Base-by-base conservation (phyloP, 2,329 filamentous ascomycete genomes). In the Cyanodermella asteris region DNA sequence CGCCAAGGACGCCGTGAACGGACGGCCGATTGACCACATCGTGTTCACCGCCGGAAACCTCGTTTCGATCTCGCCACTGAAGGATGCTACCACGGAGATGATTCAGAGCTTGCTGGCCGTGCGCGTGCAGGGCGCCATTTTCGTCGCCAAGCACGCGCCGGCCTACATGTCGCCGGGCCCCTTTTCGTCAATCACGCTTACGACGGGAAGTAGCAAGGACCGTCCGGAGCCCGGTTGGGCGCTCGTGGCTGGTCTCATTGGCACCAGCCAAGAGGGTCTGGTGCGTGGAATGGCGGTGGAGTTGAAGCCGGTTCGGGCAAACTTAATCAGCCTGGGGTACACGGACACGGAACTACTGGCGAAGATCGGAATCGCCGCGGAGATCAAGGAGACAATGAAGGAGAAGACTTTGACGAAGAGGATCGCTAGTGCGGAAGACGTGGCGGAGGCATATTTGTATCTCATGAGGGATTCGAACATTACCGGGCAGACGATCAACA, bases 281-380 rank as follows among this genome's bases (percentile, higher is more conserved):
- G 51, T 54, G 3, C 50, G 61, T 2, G 56, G 53, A 3, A 44
- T 76, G 16, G 70, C 70, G 2, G 36, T 73, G 16, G 69, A 75
- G 36, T 38, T 77, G 28, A 56, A 55, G 33, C 71, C 71, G 0
- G 44, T 74, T 7, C 47, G 72, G 3, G 67, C 72, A 14, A 76
- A 76, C 38, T 39, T 59, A 1, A 61, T 76, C 2, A 50, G 45
- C 27, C 65, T 67, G 0, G 71, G 69, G 0, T 46, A 51, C 0
- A 49, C 61, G 0, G 42, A 53, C 20, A 67, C 63, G 5, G 52
- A 54, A 22, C 26, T 59, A 18, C 24, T 17, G 10, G 27, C 28
- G 15, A 21, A 20, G 11, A 11, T 27, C 4, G 31, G 41, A 26
- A 23, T 28, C 3, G 42, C 35, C 7, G 35, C 43, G 22, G 20